phyloP scores from a whole-genome alignment of 164 flowering plant species.

The Liriodendron chinense region DNA sequence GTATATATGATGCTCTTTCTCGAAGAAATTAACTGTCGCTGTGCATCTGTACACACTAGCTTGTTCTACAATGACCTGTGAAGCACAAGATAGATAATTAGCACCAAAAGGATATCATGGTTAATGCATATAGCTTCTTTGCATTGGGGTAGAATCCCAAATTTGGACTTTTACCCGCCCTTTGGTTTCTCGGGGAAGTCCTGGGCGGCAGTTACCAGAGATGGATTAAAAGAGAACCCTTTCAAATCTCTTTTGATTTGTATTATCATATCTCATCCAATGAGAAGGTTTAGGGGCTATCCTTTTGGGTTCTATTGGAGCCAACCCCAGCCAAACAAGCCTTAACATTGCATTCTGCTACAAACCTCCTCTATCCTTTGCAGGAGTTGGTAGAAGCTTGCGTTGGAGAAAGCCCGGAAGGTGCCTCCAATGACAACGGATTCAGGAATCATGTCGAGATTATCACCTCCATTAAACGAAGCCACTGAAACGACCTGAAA shows the following conservation, averaged over 20 bases:
- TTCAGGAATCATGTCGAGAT: conserved; percentile 46
- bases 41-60: conserved; percentile 71
- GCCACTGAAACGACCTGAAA: conserved; percentile 86
- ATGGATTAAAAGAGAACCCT: no score
- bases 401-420: conserved; percentile 77
- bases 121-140: background rate
- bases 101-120: background rate
- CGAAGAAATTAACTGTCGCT: conserved; percentile 73
- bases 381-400: conserved; percentile 51
- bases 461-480: conserved; percentile 52
- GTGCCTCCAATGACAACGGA: conserved; percentile 70
- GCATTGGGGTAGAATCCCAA: no score
- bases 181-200: no score
- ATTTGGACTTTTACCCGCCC: no score
- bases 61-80: conserved; percentile 76
- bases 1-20: conserved; percentile 47
- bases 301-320: no score
- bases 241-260: no score
- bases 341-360: background rate
- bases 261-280: no score
- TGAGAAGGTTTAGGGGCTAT: no score
- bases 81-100: background rate
- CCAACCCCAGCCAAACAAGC: no score
- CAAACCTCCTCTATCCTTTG: conserved; percentile 69
- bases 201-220: no score